Conservation (phyloP, 176 grass and related monocot genomes). For the Coix lacrymajobi region DNA sequence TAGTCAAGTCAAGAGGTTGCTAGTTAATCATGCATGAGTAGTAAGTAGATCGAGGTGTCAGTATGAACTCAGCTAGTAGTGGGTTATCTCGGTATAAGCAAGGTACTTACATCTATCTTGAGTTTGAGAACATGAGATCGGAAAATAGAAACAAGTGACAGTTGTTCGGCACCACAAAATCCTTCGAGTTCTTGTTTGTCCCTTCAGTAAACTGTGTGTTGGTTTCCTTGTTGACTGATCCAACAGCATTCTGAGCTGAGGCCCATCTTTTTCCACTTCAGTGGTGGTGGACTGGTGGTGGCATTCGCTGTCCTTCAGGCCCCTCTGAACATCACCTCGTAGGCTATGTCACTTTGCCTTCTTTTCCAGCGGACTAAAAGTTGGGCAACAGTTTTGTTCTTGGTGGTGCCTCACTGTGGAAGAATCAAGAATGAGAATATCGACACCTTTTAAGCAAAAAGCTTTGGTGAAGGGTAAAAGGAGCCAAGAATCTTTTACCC, state of each 20-base stretch:
- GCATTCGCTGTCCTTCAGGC: slow-evolving; percentile 14
- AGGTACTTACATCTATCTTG: background rate
- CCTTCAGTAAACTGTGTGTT: background rate
- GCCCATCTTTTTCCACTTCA: slow-evolving; percentile 2
- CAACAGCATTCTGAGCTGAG: slow-evolving; percentile 14
- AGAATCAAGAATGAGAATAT: slow-evolving; percentile 13
- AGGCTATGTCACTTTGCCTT: slow-evolving; percentile 1
- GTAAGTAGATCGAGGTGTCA: background rate
- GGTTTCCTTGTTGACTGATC: background rate
- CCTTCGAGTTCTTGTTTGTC: background rate
- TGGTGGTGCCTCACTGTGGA: slow-evolving; percentile 11
- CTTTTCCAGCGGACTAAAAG: slow-evolving; percentile 5
- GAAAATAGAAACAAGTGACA: background rate
- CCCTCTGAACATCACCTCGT: slow-evolving; percentile 4
- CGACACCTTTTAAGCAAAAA: slow-evolving; percentile 2
- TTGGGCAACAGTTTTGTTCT: background rate
- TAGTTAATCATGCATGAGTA: background rate
- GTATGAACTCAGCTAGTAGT: background rate
- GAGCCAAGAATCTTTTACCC: background rate
- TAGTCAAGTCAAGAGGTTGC: background rate
- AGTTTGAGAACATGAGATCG: background rate
- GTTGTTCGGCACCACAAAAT: background rate
- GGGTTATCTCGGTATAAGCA: background rate
- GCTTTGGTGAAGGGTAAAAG: slow-evolving; percentile 6
- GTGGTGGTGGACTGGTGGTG: slow-evolving; percentile 11